Evolutionary conservation across 805 yeast genomes (phyloP), one percentile per base, ranked within the genome.

Genomic region (Candida ortonii): DNA sequence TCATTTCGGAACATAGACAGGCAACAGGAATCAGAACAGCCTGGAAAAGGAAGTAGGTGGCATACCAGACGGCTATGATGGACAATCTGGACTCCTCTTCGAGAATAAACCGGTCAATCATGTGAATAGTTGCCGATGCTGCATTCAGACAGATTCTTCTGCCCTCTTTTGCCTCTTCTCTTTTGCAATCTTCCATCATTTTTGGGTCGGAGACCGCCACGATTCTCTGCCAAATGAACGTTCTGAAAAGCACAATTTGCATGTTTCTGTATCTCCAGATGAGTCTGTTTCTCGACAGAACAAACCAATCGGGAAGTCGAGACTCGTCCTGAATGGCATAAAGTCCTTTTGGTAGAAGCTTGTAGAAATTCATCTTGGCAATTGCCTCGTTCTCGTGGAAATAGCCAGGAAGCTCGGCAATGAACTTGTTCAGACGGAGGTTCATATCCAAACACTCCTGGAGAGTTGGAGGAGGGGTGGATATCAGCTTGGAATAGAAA

Each of bases 1-100:
- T 47, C 5, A 76, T 71, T 35, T 75, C 78, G 7, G 77, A 65
- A 39, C 76, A 68, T 12, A 71, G 51, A 44, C 77, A 73, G 7
- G 73, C 70, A 33, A 77, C 66, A 7, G 80, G 78, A 30, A 79
- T 73, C 36, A 79, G 56, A 4, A 73, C 70, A 2, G 84, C 83
- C 52, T 79, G 84, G 57, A 78, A 77, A 10, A 77, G 44, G 52
- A 75, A 80, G 49, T 75, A 79, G 0, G 78, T 72, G 4, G 81
- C 73, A 55, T 78, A 74, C 85, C 85, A 79, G 17, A 74, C 69
- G 10, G 75, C 65, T 19, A 76, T 61, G 16, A 71, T 67, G n/a
- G 74, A 65, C 13, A 67, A 32, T 24, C 44, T 39, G 14, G 41
- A 7, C 11, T 41, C 38, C 19, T 42, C 35, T 6, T 42, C 43